Base-by-base conservation (phyloP, 345 rosid species). In the Corymbia maculata region DNA sequence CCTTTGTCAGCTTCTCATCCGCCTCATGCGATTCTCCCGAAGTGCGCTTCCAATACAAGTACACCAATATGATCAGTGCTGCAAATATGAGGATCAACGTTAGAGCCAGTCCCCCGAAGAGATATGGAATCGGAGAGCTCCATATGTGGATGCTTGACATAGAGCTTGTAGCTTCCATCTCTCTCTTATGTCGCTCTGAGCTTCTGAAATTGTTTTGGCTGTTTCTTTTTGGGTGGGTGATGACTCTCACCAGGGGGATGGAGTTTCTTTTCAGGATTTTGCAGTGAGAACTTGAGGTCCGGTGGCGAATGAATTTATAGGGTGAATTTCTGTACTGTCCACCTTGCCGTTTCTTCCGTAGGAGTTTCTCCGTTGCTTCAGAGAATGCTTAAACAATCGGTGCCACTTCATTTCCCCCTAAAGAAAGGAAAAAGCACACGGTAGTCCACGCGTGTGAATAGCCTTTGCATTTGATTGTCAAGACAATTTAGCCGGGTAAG, bases 61-160 rank as follows among this genome's bases (percentile, higher is more conserved):
- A 92, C 28, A 87, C 91, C 21, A 92, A 88, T 28, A 91, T 85
- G 85, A 91, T 28, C 82, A 92, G 52, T 1, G 94, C 92, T 2
- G 75, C 59, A 8, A 89, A 79, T 2, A 91, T 89, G 53, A 91
- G 82, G 59, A 88, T 87, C 4, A 92, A 32, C 19, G 90, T 16
- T 57, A 90, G 30, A 3, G 88, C 53, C 21, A 93, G 75, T 52
- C 90, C 91, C 30, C 92, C 94, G 30, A 93, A 91, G 17, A 92
- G 24, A 86, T 91, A 93, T 12, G 92, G 90, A n/a, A 89, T 42
- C 5, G 94, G 90, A 24, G 93, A 88, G 22, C 89, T 88, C 93
- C 90, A 90, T 86, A 49, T 79, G 22, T 28, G 42, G 51, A 86
- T 44, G 55, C 87, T 50, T 52, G 85, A 66, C 88, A 68, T 68